phyloP scores from a whole-genome alignment of 257 asterid genomes.

The Orobanche coerulescens region DNA sequence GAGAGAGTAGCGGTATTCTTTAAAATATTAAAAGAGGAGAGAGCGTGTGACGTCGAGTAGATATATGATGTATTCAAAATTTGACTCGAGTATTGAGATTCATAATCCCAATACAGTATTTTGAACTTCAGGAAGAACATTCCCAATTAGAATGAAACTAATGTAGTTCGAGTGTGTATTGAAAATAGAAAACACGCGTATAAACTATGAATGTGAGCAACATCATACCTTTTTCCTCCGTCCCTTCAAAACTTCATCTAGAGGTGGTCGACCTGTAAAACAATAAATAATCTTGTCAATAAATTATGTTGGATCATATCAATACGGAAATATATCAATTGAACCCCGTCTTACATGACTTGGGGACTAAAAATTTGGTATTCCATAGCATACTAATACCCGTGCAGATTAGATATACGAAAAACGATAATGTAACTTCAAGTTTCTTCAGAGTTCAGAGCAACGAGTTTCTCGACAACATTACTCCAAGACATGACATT shows the following conservation, averaged over 20 bases:
- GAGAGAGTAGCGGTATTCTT: too few relatives aligned
- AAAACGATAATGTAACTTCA: background rate
- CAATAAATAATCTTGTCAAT: background rate
- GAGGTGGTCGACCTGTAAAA: conserved; percentile 71
- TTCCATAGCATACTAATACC: background rate
- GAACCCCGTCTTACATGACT: background rate
- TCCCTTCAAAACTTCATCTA: conserved; percentile 68
- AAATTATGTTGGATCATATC: background rate
- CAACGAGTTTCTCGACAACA: background rate
- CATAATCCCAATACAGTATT: too few relatives aligned
- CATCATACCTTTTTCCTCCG: conserved; percentile 61
- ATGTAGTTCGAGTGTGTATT: too few relatives aligned
- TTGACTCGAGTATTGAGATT: too few relatives aligned
- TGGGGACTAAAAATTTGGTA: background rate
- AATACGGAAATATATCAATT: background rate
- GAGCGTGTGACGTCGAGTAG: too few relatives aligned
- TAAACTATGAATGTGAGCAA: background rate
- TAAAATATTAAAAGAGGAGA: too few relatives aligned
- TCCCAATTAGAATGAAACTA: too few relatives aligned
- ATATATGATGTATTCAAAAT: too few relatives aligned
- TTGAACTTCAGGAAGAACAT: too few relatives aligned
- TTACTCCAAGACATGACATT: background rate
- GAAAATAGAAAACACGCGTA: background rate
- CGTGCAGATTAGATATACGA: background rate
- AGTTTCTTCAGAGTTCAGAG: background rate